These are phyloP conservation scores for Scutellaria minor DNA, from an alignment of 257 asterid species.

Conservation along the genomic window DNA sequence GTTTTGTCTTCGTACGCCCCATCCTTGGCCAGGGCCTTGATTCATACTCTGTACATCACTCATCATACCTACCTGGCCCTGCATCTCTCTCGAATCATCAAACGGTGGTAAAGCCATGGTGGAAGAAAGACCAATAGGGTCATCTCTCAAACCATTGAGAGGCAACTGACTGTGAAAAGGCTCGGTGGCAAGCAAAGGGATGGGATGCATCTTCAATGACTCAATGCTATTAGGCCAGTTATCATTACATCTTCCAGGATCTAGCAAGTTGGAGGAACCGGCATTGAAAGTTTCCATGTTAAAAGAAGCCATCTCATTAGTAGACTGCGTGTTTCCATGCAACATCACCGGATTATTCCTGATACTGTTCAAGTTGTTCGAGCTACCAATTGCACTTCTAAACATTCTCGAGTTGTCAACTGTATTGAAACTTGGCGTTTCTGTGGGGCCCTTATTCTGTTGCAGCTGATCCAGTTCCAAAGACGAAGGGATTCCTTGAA, in stretches of 20 bases:
- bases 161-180: constrained; percentile 54
- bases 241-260: constrained; percentile 54
- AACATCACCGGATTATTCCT: constrained; percentile 41
- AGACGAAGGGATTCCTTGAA: constrained; percentile 63
- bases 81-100: constrained; percentile 53
- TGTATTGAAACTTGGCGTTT: constrained; percentile 40
- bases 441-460: constrained; percentile 39
- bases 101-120: constrained; percentile 46
- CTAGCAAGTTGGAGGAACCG: constrained; percentile 54
- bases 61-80: constrained; percentile 7
- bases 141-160: constrained; percentile 44
- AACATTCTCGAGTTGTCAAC: constrained; percentile 53
- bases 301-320: constrained; percentile 51
- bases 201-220: constrained; percentile 48
- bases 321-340: constrained; percentile 43
- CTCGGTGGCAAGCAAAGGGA: constrained; percentile 50
- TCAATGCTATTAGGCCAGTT: constrained; percentile 53
- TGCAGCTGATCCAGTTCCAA: constrained; percentile 66
- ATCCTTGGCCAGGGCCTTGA: constrained; percentile 32
- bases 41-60: no score
- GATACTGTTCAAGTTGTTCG: constrained; percentile 42
- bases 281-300: constrained; percentile 49
- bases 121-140: constrained; percentile 49
- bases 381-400: constrained; percentile 45
- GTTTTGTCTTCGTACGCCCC: constrained; percentile 50